A percentile compares a stretch with the other conserved stretches of the same genome.
phyloP scores from a whole-genome alignment of 371 early-diverging fungal species.

The Encephalitozoon hellem region DNA sequence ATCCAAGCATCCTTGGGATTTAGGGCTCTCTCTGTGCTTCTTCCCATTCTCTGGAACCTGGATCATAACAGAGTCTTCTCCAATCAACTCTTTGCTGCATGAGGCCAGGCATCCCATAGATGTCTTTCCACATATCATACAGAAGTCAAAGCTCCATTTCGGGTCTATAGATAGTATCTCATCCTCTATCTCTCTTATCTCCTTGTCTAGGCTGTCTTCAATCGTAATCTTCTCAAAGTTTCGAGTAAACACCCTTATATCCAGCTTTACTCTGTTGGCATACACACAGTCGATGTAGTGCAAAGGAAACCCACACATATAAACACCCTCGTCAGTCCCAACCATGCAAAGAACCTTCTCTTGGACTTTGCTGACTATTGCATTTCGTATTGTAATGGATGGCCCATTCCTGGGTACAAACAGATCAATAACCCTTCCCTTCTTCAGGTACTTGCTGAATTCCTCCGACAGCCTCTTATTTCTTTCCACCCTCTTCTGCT shows the following conservation, averaged over 20 bases:
- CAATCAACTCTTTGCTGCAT: conserved; percentile 14
- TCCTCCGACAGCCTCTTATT: not conserved
- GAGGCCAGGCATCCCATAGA: conserved; percentile 10
- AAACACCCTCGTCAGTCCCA: not conserved
- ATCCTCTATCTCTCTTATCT: not conserved
- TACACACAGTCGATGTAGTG: conserved; percentile 25
- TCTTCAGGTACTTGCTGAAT: conserved; percentile 5
- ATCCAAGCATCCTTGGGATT: not conserved
- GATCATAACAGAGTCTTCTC: not conserved
- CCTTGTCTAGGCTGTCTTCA: conserved; percentile 11
- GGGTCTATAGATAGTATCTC: not conserved
- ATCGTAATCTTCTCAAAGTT: conserved; percentile 27
- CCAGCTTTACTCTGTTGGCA: conserved; percentile 29
- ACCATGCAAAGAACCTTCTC: conserved; percentile 7
- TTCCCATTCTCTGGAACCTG: not conserved
- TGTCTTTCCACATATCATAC: conserved; percentile 36
- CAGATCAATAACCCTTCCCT: conserved; percentile 48
- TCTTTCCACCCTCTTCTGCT: conserved; percentile 12
- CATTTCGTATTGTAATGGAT: conserved; percentile 21
- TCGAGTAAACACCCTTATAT: conserved; percentile 39
- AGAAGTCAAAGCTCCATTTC: conserved; percentile 14
- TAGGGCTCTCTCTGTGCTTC: not conserved
- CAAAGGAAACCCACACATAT: conserved; percentile 1
- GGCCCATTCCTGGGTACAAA: conserved; percentile 34
- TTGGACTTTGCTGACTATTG: conserved; percentile 22